Base-by-base conservation (phyloP, 1,139 yeast species). In the Sugiyamaella neomexicana region DNA sequence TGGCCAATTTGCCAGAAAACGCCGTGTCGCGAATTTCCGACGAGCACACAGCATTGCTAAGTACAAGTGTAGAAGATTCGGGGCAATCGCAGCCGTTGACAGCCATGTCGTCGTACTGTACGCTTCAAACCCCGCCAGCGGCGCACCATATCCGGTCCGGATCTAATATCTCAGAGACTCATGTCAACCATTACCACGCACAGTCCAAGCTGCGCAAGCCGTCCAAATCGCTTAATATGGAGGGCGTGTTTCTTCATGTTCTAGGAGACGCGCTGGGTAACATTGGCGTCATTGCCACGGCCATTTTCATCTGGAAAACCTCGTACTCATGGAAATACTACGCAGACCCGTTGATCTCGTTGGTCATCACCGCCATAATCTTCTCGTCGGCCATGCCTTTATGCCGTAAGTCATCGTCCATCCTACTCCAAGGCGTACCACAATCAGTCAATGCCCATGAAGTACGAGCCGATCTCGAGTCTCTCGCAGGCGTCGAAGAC, bases 251-350 rank as follows among this genome's bases (percentile, higher is more conserved):
- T 67, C 76, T 93, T 64, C 99, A 93, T 68, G 99, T 93, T 5
- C 62, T 93, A 64, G 99, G 99, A 44, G 99, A 93, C 70, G 98
- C 98, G 1, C 75, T 93, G 58, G 99, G 99, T 60, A 93, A 93
- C 68, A 75, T 93, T 55, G 99, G 99, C 61, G 99, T 93, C 53
- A 93, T 93, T 58, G 70, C 80, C 12, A 86, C 97, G 1, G 99
- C 98, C 1, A 62, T 93, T 39, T 85, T 93, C 64, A 91, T 93
- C 64, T 91, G 98, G 98, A 85, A 87, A 70, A 90, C 98, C 0
- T 84, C 89, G 63, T 91, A 80, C 68, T 77, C 88, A 1, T 93
- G 99, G 97, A 84, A 82, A 67, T 90, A 72, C 70, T 88, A 88
- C 68, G 76, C 86, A 58, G 99, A 93, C 71, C 99, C 99, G 0